These are phyloP conservation scores for Stachybotrys chlorohalonatus DNA, from an alignment of 2,329 filamentous ascomycete genomes.

Conservation along the genomic window DNA sequence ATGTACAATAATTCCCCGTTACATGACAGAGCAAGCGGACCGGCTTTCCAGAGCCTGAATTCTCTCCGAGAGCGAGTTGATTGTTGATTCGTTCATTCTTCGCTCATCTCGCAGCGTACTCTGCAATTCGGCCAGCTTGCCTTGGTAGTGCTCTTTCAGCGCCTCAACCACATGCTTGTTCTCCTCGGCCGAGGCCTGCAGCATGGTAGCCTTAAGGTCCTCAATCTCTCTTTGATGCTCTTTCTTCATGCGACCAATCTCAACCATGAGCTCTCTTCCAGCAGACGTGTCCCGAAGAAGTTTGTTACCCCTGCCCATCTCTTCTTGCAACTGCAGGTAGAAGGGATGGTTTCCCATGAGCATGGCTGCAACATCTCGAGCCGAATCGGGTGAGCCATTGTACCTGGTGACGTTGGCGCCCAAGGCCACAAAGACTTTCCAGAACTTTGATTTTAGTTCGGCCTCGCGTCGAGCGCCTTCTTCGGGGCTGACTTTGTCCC, in stretches of 20 bases:
- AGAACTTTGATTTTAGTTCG: not conserved
- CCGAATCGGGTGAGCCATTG: not conserved
- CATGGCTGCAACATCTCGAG: not conserved
- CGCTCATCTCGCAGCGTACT: not conserved
- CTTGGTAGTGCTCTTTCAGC: not conserved
- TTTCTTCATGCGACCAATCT: not conserved
- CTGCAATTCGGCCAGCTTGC: not conserved
- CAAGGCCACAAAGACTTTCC: not conserved
- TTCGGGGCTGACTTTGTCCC: not conserved
- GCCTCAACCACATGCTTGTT: not conserved
- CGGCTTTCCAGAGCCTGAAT: not conserved
- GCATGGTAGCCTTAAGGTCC: not conserved
- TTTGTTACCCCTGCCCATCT: not conserved
- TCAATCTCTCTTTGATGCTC: not conserved
- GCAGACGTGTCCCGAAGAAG: not conserved
- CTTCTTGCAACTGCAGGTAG: not conserved
- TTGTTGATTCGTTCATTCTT: not conserved
- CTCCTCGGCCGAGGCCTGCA: not conserved
- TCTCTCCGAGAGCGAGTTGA: not conserved
- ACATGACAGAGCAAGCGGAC: not conserved
- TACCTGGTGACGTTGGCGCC: not conserved
- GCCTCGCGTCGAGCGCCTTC: not conserved
- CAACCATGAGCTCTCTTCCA: not conserved
- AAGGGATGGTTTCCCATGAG: not conserved
- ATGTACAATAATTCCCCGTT: not conserved